Evolutionary conservation across 2,329 filamentous ascomycete species (phyloP), one percentile per base, ranked within the genome.

Genomic region (Alternaria sp.): DNA sequence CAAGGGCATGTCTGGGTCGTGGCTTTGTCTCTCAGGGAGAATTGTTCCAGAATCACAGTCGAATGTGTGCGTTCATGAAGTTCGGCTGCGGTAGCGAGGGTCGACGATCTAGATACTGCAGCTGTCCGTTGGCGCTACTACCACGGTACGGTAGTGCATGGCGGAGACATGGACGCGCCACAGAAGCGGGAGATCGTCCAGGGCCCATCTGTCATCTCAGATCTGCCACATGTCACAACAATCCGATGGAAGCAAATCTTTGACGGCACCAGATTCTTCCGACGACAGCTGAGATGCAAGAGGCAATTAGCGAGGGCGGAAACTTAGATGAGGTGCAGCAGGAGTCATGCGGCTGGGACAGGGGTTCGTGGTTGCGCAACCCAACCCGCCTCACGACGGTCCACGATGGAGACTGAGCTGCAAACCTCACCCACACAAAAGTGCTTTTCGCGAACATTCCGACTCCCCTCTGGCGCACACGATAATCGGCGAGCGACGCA

Each of bases 181-280:
- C 33, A 49, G 55, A 26, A 23, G 55, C 55, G 55, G 55, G 55
- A 58, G 55, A 58, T 56, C 51, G 44, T 33, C 58, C 44, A 41
- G 26, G 57, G 30, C 51, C 45, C 44, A 37, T 43, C 45, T 58
- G 55, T 58, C 55, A 58, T 20, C 20, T 58, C 30, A 37, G 30
- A 33, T 33, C 20, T 49, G 55, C n/a, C 55, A 58, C 20, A 37
- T 33, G 45, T 58, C 45, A 26, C 28, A 26, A 47, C n/a, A 21
- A 50, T 3, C 18, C 33, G 6, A 37, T 41, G 30, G 28, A 41
- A 23, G 8, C 49, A 53, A n/a, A 41, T n/a, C 14, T 25, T 41
- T 5, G 49, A 53, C 11, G 30, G 49, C 28, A 37, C 5, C 25
- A 53, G 20, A 10, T 23, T 41, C 8, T 9, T 23, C 49, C 49